Conservation (phyloP, 2,329 filamentous ascomycete genomes). For the Cladosporium sp. region DNA sequence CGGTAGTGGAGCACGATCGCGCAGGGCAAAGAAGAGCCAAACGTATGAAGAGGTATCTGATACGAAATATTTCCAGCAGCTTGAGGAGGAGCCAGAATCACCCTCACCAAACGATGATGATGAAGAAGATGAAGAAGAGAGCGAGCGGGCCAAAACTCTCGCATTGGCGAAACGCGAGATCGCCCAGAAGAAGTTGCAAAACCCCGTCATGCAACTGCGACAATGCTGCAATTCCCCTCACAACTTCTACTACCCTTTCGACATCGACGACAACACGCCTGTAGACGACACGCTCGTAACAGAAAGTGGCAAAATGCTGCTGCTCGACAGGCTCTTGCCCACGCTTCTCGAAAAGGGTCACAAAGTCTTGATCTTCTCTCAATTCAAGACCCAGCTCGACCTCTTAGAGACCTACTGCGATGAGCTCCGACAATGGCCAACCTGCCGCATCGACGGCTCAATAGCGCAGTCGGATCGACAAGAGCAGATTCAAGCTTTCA, state of each 20-base stretch:
- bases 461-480: conserved; percentile 63
- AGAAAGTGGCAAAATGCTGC: conserved; percentile 89
- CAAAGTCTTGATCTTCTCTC: conserved; percentile 93
- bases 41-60: conserved; percentile 72
- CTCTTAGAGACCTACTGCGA: conserved; percentile 81
- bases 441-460: conserved; percentile 86
- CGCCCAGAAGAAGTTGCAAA: conserved; percentile 85
- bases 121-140: conserved; percentile 53
- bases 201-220: conserved; percentile 85
- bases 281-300: conserved; percentile 77
- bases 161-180: conserved; percentile 83
- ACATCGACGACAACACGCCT: conserved; percentile 53
- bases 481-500: conserved; percentile 46
- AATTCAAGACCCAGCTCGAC: conserved; percentile 92
- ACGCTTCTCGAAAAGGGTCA: conserved; percentile 68
- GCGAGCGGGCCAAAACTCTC: conserved; percentile 61
- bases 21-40: conserved; percentile 50
- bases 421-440: conserved; percentile 70
- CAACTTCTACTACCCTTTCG: conserved; percentile 92
- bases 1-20: conserved; percentile 46
- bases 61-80: conserved; percentile 73
- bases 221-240: conserved; percentile 91
- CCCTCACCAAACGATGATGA: conserved; percentile 39
- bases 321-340: conserved; percentile 80
- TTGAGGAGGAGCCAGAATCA: conserved; percentile 54